Evolutionary conservation across 345 rosid species (phyloP), one percentile per base, ranked within the genome.

Genomic region (Eutrema yunnanense): DNA sequence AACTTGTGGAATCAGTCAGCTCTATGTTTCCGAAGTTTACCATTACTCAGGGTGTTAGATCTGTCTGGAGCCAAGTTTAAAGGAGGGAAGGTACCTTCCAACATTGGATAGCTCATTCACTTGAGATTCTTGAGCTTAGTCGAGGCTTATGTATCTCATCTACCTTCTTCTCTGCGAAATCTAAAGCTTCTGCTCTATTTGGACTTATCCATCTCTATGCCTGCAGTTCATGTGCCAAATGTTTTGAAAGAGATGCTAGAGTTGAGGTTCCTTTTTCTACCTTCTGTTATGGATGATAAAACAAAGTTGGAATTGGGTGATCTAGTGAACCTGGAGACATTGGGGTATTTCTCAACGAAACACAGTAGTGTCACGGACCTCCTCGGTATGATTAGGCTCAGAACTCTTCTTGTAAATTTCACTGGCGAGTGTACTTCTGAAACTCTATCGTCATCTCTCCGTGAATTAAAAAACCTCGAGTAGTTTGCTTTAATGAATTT

Each of bases 61-160:
- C 48, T 57, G 6, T n/a, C n/a, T n/a, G n/a, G 60, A 9, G 51
- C 65, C 32, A 48, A 44, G 9, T 2, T 19, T 4, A 0, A 1
- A 5, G 46, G 10, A 46, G 80, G 79, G 8, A 72, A 32, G 9
- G 32, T 80, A 11, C 79, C 73, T 0, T 30, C 58, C 29, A 78
- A 29, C 1, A 53, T 81, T 14, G 77, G 83, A 4, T 53, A 66
- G 3, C 73, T 84, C 60, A 70, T 74, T 26, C 82, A 74, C 36
- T 58, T 69, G 54, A 69, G 64, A 57, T 69, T 9, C 64, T 44
- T 69, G 40, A 43, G 73, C 43, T 29, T 68, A 16, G 0, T 9
- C 0, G 8, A 11, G 3, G 11, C 50, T 36, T 7, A 10, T 0
- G 41, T 54, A 8, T 22, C 52, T 8, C 30, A 53, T 27, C 2